A percentile compares a stretch with the other conserved stretches of the same genome.
phyloP scores from a whole-genome alignment of 495 filamentous ascomycete genomes.

The Astrocystis sublimbata region DNA sequence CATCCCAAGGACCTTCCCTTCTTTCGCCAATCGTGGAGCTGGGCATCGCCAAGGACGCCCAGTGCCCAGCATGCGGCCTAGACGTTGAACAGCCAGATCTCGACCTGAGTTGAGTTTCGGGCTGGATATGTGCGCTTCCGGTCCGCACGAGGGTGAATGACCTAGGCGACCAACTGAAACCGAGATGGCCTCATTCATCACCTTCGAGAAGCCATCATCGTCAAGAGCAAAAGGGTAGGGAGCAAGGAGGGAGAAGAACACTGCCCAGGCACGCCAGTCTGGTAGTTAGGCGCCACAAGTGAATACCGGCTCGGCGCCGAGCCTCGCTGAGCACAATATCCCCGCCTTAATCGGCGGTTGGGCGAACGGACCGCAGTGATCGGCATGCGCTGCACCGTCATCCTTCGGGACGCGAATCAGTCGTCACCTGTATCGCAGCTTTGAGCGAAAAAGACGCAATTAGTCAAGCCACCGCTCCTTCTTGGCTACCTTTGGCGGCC shows the following conservation, averaged over 20 bases:
- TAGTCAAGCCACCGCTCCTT: background rate
- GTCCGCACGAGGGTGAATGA: too few species aligned
- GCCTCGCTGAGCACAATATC: background rate
- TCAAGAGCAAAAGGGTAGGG: background rate
- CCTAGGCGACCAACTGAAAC: background rate
- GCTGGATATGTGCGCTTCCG: too few species aligned
- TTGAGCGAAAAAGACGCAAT: background rate
- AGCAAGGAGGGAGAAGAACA: background rate
- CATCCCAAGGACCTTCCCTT: background rate
- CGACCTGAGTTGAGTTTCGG: too few species aligned
- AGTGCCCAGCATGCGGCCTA: background rate
- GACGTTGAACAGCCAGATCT: too few species aligned
- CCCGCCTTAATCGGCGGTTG: background rate
- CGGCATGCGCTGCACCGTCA: background rate
- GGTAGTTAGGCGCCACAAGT: too few species aligned
- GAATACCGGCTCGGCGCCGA: constrained; percentile 2
- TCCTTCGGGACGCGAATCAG: background rate
- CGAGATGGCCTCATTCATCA: background rate
- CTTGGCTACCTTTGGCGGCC: background rate
- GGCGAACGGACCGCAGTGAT: background rate
- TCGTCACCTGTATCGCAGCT: background rate
- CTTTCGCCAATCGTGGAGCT: background rate
- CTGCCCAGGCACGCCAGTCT: too few species aligned
- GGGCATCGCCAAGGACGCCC: background rate
- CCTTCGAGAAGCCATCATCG: background rate